Evolutionary conservation across 2,329 filamentous ascomycete species (phyloP), one percentile per base, ranked within the genome.

Genomic region (Talaromyces sp.): DNA sequence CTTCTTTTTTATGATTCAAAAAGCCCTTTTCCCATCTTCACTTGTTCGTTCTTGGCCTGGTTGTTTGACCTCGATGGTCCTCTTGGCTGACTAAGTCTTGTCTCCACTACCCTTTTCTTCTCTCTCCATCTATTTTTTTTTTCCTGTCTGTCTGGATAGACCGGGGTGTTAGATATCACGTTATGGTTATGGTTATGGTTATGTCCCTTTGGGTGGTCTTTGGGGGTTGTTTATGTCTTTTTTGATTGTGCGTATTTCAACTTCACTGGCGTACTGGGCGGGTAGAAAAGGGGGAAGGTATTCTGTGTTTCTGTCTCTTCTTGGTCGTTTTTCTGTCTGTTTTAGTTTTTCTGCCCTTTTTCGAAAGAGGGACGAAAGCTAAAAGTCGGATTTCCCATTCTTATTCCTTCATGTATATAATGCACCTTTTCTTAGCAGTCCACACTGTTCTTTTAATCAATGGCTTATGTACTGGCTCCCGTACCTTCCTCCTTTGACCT

Each of bases 131-230:
- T 45, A 24, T 39, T 56, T 58, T 60, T 42, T 47, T 51, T 59
- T 51, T 56, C 52, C 39, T 63, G 62, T 60, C 62, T 60, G 62
- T 66, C 62, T 63, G 58, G 62, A 71, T 71, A 71, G 69, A 71
- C 65, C 57, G 63, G 58, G 66, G 62, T 67, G 65, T 67, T 64
- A 56, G 58, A 60, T 54, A 52, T 60, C 51, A 56, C 46, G 52
- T 36, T n/a, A n/a, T n/a, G n/a, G n/a, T n/a, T n/a, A n/a, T n/a
- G n/a, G n/a, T 62, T 48, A 50, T 55, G 52, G 29, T 52, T 55
- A 54, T 63, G 56, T 59, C 49, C 52, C 61, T 43, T 54, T 62
- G 61, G 62, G 57, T 65, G 65, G 51, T 51, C 64, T 58, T 44
- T 58, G 63, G 62, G 59, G 63, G 60, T 61, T 53, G 40, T 55